Evolutionary conservation across 177 flowering plant genomes (phyloP).

Genomic region (Vitis hybrid): DNA sequence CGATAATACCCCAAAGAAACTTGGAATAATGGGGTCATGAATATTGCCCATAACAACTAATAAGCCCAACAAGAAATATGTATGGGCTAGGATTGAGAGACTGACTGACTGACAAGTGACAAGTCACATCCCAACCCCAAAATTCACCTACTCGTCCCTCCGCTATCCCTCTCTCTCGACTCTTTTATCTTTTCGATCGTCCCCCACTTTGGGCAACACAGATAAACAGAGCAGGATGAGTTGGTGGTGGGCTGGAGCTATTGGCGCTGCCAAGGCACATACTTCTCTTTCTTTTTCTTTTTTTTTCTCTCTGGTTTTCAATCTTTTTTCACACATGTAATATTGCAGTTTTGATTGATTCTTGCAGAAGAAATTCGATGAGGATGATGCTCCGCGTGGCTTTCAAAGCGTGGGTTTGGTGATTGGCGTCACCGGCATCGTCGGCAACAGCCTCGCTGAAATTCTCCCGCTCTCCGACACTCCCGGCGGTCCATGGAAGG

Average conservation of each 20-base stretch:
- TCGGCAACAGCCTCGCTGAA: slow-evolving; percentile 67
- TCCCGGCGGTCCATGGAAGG: slow-evolving; percentile 80
- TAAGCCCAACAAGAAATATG: too few relatives aligned
- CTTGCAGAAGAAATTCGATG: slow-evolving; percentile 51
- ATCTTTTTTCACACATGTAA: too few relatives aligned
- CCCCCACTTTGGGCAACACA: too few relatives aligned
- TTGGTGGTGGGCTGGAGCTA: slow-evolving; percentile 88
- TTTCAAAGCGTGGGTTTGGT: slow-evolving; percentile 49
- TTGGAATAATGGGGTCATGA: too few relatives aligned
- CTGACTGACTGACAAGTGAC: too few relatives aligned
- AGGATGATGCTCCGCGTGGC: slow-evolving; percentile 25
- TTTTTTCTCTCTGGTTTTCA: neutral
- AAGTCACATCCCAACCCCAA: too few relatives aligned
- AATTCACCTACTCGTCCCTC: too few relatives aligned
- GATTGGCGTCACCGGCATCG: slow-evolving; percentile 63
- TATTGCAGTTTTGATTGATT: neutral
- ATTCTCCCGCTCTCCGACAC: slow-evolving; percentile 71
- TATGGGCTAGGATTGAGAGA: too few relatives aligned
- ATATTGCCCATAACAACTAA: too few relatives aligned
- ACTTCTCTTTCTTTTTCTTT: neutral
- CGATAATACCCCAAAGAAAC: too few relatives aligned
- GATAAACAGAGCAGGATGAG: slow-evolving; percentile 36
- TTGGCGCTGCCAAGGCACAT: slow-evolving; percentile 61
- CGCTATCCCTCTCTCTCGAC: too few relatives aligned
- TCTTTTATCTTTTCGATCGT: too few relatives aligned